phyloP scores from a whole-genome alignment of 2,329 filamentous ascomycete species.

The Ceratocystis lukuohia region DNA sequence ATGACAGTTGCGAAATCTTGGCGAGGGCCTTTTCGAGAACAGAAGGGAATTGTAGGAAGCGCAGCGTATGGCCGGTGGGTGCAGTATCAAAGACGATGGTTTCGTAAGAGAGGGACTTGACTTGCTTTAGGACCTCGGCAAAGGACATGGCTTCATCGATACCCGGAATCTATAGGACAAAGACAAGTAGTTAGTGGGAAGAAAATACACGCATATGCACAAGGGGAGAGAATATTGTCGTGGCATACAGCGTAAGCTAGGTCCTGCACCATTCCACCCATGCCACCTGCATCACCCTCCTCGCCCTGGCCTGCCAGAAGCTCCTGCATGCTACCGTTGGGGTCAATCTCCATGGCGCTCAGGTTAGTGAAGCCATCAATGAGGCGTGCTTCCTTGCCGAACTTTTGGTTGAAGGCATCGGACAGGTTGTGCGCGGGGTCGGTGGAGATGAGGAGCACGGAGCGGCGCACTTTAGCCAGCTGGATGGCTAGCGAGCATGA shows the following conservation, averaged over 20 bases:
- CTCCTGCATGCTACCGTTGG: constrained; percentile 95
- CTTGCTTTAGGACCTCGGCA: constrained; percentile 96
- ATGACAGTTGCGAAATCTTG: constrained; percentile 86
- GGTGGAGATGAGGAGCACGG: constrained; percentile 92
- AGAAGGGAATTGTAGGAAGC: constrained; percentile 95
- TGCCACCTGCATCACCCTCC: constrained; percentile 53
- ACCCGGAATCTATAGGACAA: constrained; percentile 62
- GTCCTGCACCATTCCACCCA: constrained; percentile 98
- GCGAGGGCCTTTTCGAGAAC: constrained; percentile 97
- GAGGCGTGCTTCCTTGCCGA: constrained; percentile 92
- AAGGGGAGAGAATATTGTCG: background rate
- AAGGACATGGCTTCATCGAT: constrained; percentile 99
- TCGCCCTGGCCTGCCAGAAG: constrained; percentile 66
- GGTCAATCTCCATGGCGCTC: constrained; percentile 98
- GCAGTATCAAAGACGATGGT: constrained; percentile 99
- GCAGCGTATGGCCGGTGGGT: constrained; percentile 91
- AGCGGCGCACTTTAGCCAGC: constrained; percentile 86
- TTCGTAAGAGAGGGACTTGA: constrained; percentile 97
- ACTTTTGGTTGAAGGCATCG: constrained; percentile 97
- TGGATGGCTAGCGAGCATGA: constrained; percentile 97
- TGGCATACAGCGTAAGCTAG: constrained; percentile 74
- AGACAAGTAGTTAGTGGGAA: background rate
- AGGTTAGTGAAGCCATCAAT: constrained; percentile 87
- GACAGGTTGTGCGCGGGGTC: constrained; percentile 96
- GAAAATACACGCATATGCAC: constrained; percentile 6